Percentiles rank a stretch among this genome's conserved stretches.
These are phyloP conservation scores for Eleusine indica DNA, from an alignment of 176 grass and related monocot genomes.

Conservation along the genomic window DNA sequence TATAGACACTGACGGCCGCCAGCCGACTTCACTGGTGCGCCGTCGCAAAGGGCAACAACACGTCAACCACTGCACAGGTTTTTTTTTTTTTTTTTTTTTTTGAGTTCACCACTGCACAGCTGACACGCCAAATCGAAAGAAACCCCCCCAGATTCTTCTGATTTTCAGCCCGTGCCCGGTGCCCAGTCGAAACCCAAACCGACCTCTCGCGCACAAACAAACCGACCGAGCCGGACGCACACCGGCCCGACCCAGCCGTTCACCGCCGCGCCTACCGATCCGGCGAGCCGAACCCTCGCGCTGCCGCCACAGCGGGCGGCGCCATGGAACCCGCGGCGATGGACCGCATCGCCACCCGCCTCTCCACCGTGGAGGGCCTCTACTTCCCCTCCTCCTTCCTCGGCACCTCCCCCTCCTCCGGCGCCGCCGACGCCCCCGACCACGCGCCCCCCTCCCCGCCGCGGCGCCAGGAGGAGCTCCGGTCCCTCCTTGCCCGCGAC, in stretches of 20 bases:
- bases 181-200: not conserved
- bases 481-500: constrained; percentile 76
- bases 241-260: not conserved
- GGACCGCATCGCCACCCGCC: constrained; percentile 76
- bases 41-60: too few species aligned
- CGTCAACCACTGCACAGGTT: too few species aligned
- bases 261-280: not conserved
- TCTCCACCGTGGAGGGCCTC: constrained; percentile 72
- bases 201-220: not conserved
- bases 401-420: constrained; percentile 20
- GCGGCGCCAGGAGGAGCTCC: constrained; percentile 51
- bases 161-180: not conserved
- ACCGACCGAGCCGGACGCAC: not conserved
- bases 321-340: constrained; percentile 71
- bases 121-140: not conserved
- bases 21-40: too few species aligned
- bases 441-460: constrained; percentile 54
- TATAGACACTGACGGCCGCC: too few species aligned
- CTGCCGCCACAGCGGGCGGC: not conserved
- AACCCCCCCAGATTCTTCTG: not conserved
- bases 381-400: constrained; percentile 81
- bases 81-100: too few species aligned
- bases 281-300: not conserved
- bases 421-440: constrained; percentile 51
- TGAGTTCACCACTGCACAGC: too few species aligned